Conservation (phyloP, 192 early-diverging fungal genomes). For the Rhizophagus sp. region DNA sequence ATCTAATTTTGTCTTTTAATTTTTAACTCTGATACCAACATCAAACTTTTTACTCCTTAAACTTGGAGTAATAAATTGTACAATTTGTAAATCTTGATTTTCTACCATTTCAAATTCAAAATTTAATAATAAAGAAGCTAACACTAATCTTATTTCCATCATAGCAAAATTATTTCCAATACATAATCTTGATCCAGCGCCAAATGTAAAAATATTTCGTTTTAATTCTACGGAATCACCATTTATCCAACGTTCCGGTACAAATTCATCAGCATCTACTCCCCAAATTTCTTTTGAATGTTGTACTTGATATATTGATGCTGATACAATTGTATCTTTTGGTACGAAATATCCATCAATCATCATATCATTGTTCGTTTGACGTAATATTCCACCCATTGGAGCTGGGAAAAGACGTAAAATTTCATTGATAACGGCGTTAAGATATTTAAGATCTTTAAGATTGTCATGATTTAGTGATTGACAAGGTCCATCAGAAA, state of each 20-base stretch:
- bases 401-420: slow-evolving; percentile 46
- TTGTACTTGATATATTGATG: slow-evolving; percentile 33
- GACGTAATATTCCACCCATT: slow-evolving; percentile 38
- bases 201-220: slow-evolving; percentile 48
- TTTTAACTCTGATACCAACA: not conserved
- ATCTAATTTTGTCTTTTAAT: not conserved
- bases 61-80: slow-evolving; percentile 45
- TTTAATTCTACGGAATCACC: slow-evolving; percentile 34
- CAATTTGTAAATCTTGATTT: slow-evolving; percentile 39
- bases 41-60: slow-evolving; percentile 38
- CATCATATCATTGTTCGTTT: slow-evolving; percentile 40
- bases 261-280: slow-evolving; percentile 52
- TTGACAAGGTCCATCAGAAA: slow-evolving; percentile 11
- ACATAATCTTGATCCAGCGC: slow-evolving; percentile 52
- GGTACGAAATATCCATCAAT: slow-evolving; percentile 52
- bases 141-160: slow-evolving; percentile 52
- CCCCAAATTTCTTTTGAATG: slow-evolving; percentile 46
- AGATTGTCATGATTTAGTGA: slow-evolving; percentile 38
- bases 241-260: slow-evolving; percentile 56
- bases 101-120: slow-evolving; percentile 47
- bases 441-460: slow-evolving; percentile 49
- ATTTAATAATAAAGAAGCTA: slow-evolving; percentile 44
- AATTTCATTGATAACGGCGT: slow-evolving; percentile 57
- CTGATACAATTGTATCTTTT: slow-evolving; percentile 34
- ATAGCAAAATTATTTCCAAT: slow-evolving; percentile 54